Percentiles rank a stretch among this genome's conserved stretches.
phyloP scores from a whole-genome alignment of 768 basidiomycete species.

The Suillus cothurnatus region DNA sequence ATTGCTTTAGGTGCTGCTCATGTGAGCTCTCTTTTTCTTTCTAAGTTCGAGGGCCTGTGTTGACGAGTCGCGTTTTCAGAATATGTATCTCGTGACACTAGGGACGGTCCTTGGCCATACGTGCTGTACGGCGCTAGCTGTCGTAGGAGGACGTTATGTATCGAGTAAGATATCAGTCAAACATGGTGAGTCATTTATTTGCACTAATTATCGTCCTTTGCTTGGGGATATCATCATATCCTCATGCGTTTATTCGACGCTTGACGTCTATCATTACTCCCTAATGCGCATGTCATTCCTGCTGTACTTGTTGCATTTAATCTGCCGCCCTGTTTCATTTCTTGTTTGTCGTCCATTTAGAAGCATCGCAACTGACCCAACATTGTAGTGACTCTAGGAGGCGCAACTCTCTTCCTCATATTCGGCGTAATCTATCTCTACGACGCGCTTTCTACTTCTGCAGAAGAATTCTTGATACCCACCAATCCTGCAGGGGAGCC shows the following conservation, averaged over 20 bases:
- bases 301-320: conserved; percentile 53
- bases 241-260: conserved; percentile 38
- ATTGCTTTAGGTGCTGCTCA: conserved; percentile 61
- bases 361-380: background rate
- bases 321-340: conserved; percentile 66
- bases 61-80: conserved; percentile 48
- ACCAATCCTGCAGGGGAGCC: background rate
- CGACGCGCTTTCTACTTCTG: conserved; percentile 48
- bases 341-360: conserved; percentile 50
- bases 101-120: conserved; percentile 89
- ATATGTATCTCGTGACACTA: conserved; percentile 87
- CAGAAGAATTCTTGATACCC: conserved; percentile 23
- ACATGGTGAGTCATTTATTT: background rate
- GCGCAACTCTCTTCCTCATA: conserved; percentile 80
- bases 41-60: background rate
- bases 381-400: conserved; percentile 76
- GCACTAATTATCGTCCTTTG: background rate
- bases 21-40: conserved; percentile 23
- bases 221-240: conserved; percentile 69
- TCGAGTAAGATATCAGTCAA: conserved; percentile 96
- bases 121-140: conserved; percentile 85
- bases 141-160: conserved; percentile 90
- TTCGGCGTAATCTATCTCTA: conserved; percentile 83
- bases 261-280: conserved; percentile 85
- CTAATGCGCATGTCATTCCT: conserved; percentile 66